These are phyloP conservation scores for Amauroascus niger DNA, from an alignment of 2,329 filamentous ascomycete genomes.

Conservation along the genomic window DNA sequence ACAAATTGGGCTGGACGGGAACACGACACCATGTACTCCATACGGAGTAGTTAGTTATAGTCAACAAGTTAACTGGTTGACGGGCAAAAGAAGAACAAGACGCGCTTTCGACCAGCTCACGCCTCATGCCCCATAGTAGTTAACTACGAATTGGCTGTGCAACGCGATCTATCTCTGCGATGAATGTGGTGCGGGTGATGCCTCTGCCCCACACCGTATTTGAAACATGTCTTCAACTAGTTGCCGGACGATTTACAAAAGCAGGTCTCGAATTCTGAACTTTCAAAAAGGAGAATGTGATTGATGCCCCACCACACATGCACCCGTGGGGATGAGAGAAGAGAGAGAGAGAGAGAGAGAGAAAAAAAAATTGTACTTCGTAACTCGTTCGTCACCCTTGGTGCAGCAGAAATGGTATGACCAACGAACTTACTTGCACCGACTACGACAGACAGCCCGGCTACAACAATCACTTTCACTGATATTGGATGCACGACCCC, in stretches of 20 bases:
- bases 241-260: not conserved
- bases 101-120: not conserved
- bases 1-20: not conserved
- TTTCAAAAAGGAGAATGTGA: not conserved
- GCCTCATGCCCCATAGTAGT: too few species aligned
- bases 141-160: too few species aligned
- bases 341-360: not conserved
- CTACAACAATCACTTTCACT: too few species aligned
- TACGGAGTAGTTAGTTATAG: too few species aligned
- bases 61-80: not conserved
- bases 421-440: too few species aligned
- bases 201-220: not conserved
- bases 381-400: too few species aligned
- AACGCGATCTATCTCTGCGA: not conserved
- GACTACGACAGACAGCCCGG: too few species aligned
- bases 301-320: not conserved
- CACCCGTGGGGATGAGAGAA: not conserved
- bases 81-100: too few species aligned
- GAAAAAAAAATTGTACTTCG: not conserved
- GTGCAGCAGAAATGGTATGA: too few species aligned
- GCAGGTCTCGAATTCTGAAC: not conserved
- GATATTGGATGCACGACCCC: too few species aligned
- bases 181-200: not conserved
- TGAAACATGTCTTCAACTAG: not conserved
- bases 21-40: not conserved